Percentiles rank a stretch among this genome's conserved stretches.
phyloP scores from a whole-genome alignment of 305 asterid species.

The Withania somnifera region DNA sequence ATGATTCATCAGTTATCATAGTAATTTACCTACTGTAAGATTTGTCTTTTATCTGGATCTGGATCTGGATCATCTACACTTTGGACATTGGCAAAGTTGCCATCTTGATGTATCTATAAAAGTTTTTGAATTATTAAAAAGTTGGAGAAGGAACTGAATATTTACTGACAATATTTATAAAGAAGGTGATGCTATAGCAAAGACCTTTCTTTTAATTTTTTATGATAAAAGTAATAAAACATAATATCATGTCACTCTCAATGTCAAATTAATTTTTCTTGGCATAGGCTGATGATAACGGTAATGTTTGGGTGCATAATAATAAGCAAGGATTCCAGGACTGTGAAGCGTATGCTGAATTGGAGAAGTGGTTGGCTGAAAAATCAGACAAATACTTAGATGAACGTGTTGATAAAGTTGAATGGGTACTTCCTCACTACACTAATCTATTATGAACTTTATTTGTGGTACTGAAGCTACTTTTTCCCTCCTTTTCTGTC shows the following conservation, averaged over 20 bases:
- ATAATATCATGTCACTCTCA: background rate
- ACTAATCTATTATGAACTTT: background rate
- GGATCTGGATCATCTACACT: background rate
- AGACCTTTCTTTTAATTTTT: background rate
- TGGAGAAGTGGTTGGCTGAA: slow-evolving; percentile 63
- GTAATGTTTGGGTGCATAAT: slow-evolving; percentile 65
- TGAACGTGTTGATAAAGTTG: slow-evolving; percentile 45
- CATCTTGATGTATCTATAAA: background rate
- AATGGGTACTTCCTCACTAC: slow-evolving; percentile 31
- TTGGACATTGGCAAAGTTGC: background rate
- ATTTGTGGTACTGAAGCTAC: background rate
- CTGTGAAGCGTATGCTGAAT: slow-evolving; percentile 62
- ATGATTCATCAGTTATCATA: background rate
- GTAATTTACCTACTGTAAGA: background rate
- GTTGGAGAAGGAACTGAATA: background rate
- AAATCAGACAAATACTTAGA: slow-evolving; percentile 48
- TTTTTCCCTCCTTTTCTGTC: background rate
- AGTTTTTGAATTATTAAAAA: background rate
- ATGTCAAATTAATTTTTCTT: background rate
- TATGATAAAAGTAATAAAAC: background rate
- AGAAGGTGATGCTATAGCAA: background rate
- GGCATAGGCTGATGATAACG: slow-evolving; percentile 41
- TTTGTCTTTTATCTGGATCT: background rate
- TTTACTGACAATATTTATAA: background rate
- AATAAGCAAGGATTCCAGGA: slow-evolving; percentile 81